Conservation (phyloP, 805 yeast species). For the Ogataea polymorpha region DNA sequence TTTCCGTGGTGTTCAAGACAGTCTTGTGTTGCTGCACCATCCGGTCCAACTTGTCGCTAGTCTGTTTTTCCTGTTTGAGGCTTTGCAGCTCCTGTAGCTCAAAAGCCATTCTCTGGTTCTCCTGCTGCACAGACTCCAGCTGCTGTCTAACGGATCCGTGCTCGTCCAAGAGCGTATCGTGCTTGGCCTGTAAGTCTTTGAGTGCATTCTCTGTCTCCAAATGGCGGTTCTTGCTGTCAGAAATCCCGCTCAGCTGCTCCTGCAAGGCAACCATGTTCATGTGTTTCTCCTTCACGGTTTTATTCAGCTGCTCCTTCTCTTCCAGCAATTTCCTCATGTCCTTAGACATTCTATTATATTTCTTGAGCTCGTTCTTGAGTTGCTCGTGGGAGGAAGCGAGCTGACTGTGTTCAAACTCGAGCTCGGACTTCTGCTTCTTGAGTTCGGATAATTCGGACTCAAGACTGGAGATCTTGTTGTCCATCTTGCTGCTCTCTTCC, state of each 20-base stretch:
- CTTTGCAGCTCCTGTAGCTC: conserved; percentile 9
- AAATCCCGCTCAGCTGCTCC: conserved; percentile 5
- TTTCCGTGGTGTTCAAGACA: conserved; percentile 8
- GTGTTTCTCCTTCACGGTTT: conserved; percentile 10
- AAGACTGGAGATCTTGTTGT: conserved; percentile 38
- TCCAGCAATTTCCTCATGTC: conserved; percentile 8
- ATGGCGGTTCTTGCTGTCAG: neutral
- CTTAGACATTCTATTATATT: conserved; percentile 6
- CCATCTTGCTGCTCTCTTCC: conserved; percentile 50
- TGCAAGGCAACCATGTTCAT: conserved; percentile 10
- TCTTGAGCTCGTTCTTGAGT: conserved; percentile 9
- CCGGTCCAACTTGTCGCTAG: conserved; percentile 6
- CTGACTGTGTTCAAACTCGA: conserved; percentile 4
- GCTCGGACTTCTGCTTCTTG: conserved; percentile 11
- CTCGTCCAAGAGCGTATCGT: conserved; percentile 6
- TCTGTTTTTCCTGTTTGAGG: conserved; percentile 10
- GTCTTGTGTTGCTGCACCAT: conserved; percentile 5
- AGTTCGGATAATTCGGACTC: conserved; percentile 27
- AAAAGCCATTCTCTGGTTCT: conserved; percentile 10
- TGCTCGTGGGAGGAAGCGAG: conserved; percentile 4
- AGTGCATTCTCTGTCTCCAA: conserved; percentile 4
- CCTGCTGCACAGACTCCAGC: conserved; percentile 9
- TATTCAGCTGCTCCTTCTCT: conserved; percentile 12
- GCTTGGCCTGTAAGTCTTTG: conserved; percentile 4
- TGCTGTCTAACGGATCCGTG: conserved; percentile 8